These are phyloP conservation scores for Cyberlindnera mississippiensis DNA, from an alignment of 805 yeast species.

Conservation along the genomic window DNA sequence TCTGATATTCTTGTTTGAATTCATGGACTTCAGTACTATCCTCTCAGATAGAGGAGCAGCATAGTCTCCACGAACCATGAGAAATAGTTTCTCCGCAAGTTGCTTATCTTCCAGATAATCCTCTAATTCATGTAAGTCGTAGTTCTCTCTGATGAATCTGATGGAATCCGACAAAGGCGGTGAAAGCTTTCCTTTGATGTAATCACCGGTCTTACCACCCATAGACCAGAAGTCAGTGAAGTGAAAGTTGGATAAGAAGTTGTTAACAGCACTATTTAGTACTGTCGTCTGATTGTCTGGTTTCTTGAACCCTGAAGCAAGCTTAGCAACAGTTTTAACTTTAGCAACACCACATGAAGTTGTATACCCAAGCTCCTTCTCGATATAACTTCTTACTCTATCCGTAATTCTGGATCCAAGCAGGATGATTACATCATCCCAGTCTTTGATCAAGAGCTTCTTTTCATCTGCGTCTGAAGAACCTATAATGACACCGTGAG, in stretches of 20 bases:
- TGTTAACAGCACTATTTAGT: constrained; percentile 40
- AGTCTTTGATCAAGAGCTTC: constrained; percentile 36
- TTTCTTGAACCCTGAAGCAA: constrained; percentile 81
- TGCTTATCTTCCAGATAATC: constrained; percentile 40
- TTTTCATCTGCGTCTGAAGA: constrained; percentile 15
- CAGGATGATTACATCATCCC: constrained; percentile 77
- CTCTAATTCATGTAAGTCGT: constrained; percentile 37
- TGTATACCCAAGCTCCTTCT: constrained; percentile 62
- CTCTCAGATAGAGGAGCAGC: constrained; percentile 51
- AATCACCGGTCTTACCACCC: constrained; percentile 85
- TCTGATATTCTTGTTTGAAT: constrained; percentile 77
- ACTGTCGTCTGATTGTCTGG: constrained; percentile 86
- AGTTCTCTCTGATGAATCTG: constrained; percentile 47
- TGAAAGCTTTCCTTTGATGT: constrained; percentile 44
- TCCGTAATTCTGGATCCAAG: constrained; percentile 61
- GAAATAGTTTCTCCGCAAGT: constrained; percentile 52
- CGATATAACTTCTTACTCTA: constrained; percentile 51
- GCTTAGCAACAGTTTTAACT: constrained; percentile 74
- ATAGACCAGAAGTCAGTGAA: constrained; percentile 80
- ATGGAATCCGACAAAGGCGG: constrained; percentile 47
- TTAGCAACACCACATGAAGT: constrained; percentile 87
- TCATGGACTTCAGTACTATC: constrained; percentile 78
- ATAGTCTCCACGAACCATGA: constrained; percentile 62
- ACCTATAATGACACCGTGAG: constrained; percentile 14
- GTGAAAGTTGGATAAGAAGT: constrained; percentile 58